Evolutionary conservation across 148 eudicot species (phyloP).

Genomic region (Salicornia ramosissima): DNA sequence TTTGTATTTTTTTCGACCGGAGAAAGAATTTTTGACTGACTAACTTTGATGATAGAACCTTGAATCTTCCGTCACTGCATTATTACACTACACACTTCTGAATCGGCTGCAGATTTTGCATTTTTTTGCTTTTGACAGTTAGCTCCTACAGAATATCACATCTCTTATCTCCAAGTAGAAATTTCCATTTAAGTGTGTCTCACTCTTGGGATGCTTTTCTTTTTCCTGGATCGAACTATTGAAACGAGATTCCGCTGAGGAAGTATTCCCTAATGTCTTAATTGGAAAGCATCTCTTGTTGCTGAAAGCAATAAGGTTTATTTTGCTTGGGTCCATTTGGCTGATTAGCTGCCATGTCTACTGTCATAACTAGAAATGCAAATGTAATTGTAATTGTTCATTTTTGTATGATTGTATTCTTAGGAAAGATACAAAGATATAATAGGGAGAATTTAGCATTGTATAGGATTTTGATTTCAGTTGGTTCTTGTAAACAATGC

Average conservation of each 20-base stretch:
- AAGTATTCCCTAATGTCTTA: too few species aligned
- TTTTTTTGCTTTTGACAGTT: too few species aligned
- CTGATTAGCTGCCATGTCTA: not conserved
- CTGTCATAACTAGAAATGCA: not conserved
- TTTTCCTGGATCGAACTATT: too few species aligned
- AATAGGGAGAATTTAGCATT: not conserved
- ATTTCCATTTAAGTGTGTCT: too few species aligned
- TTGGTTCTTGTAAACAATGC: not conserved
- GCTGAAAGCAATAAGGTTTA: too few species aligned
- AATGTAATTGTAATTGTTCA: not conserved
- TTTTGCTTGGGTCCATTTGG: too few species aligned
- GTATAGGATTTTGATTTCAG: not conserved
- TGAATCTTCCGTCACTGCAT: not conserved
- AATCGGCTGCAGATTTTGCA: too few species aligned
- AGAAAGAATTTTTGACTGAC: constrained; percentile 83
- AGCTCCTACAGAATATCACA: too few species aligned
- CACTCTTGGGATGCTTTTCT: too few species aligned
- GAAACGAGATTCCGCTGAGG: too few species aligned
- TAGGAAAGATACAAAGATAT: not conserved
- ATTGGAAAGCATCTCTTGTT: too few species aligned
- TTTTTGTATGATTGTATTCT: not conserved
- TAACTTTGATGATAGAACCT: constrained; percentile 14
- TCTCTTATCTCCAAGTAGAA: too few species aligned
- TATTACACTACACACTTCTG: not conserved
- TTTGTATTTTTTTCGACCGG: constrained; percentile 76